A percentile compares a stretch with the other conserved stretches of the same genome.
Conservation (phyloP, 352 stramenopile species). For the Phytophthora hibernalis region DNA sequence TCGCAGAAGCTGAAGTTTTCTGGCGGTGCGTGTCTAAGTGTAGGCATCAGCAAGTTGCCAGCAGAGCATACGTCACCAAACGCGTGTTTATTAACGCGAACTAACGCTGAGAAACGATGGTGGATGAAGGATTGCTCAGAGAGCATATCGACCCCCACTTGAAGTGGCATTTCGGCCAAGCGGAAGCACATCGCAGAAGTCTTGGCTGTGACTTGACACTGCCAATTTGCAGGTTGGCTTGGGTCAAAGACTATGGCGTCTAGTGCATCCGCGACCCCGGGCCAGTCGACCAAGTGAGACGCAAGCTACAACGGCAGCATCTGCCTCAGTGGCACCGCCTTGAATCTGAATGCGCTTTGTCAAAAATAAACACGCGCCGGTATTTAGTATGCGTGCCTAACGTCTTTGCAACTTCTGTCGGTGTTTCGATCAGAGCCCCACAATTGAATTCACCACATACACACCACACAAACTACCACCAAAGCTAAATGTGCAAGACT, state of each 20-base stretch:
- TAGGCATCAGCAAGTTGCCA: background rate
- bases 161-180: too few species aligned
- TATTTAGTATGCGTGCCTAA: background rate
- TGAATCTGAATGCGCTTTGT: background rate
- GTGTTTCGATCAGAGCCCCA: background rate
- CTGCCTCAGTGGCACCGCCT: background rate
- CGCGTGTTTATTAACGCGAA: too few species aligned
- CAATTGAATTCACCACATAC: background rate
- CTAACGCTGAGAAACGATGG: too few species aligned
- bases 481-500: constrained; percentile 41
- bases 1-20: constrained; percentile 35
- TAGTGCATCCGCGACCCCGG: too few species aligned
- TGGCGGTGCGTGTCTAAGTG: constrained; percentile 31
- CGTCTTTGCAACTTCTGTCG: background rate
- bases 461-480: constrained; percentile 11
- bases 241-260: too few species aligned
- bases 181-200: too few species aligned
- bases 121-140: background rate
- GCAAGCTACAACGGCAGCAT: background rate
- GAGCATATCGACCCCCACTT: background rate
- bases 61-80: too few species aligned
- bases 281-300: background rate
- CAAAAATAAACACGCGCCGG: constrained; percentile 1
- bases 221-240: too few species aligned
- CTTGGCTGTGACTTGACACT: too few species aligned